These are phyloP conservation scores for Alternaria solani DNA, from an alignment of 2,329 filamentous ascomycete species.

Conservation along the genomic window DNA sequence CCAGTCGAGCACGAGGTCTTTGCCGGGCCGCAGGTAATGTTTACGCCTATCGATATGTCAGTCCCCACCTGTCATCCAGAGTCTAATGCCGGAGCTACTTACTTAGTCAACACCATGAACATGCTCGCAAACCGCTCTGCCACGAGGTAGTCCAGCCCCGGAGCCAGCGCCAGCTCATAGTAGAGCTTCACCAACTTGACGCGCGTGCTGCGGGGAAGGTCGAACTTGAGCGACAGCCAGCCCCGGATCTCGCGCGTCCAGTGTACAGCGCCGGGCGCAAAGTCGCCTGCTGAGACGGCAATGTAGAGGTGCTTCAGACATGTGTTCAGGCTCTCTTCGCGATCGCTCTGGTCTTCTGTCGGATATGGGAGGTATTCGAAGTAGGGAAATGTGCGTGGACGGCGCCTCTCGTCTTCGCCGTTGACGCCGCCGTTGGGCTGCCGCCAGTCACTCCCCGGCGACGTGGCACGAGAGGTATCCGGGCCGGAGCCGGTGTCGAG, in stretches of 20 bases:
- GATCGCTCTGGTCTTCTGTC: conserved; percentile 79
- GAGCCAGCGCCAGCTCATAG: conserved; percentile 90
- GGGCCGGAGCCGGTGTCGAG: conserved; percentile 60
- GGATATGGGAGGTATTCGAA: conserved; percentile 88
- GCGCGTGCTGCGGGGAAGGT: conserved; percentile 84
- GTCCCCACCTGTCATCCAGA: conserved; percentile 18
- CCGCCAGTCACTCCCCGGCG: conserved; percentile 73
- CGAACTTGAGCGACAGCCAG: conserved; percentile 97
- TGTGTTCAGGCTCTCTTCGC: conserved; percentile 80
- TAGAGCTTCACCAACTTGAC: conserved; percentile 88
- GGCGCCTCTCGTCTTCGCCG: conserved; percentile 64
- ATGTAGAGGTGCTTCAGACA: conserved; percentile 96
- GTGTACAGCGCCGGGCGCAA: conserved; percentile 89
- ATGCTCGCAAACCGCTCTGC: conserved; percentile 94
- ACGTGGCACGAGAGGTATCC: conserved; percentile 84
- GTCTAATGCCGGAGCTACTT: conserved; percentile 47
- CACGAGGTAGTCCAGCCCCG: conserved; percentile 81
- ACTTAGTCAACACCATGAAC: conserved; percentile 97
- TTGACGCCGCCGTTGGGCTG: conserved; percentile 59
- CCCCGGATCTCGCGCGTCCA: conserved; percentile 96
- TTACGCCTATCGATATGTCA: conserved; percentile 72
- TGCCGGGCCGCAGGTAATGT: conserved; percentile 89
- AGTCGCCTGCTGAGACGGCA: conserved; percentile 89
- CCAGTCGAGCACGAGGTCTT: conserved; percentile 94
- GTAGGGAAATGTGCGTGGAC: conserved; percentile 91